Evolutionary conservation across 768 basidiomycete species (phyloP).

Genomic region (Zangia roseola): DNA sequence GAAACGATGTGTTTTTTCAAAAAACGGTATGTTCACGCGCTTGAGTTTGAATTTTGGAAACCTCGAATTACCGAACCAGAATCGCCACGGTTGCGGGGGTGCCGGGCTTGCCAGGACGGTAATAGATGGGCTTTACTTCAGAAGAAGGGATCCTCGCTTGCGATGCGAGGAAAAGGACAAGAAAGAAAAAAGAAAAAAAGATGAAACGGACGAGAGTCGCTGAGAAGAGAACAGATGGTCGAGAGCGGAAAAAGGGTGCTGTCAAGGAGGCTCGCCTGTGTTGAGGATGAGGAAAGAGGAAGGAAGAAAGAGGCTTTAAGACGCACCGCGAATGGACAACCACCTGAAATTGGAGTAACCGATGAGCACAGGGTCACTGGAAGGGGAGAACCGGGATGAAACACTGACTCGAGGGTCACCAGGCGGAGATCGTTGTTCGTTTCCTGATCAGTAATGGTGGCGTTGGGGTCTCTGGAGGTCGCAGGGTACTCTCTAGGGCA

Average conservation of each 20-base stretch:
- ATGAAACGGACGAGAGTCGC: slow-evolving; percentile 2
- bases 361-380: slow-evolving; percentile 13
- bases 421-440: slow-evolving; percentile 80
- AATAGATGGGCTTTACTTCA: slow-evolving; percentile 46
- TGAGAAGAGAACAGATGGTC: slow-evolving; percentile 10
- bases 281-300: slow-evolving; percentile 18
- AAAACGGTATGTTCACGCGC: slow-evolving; percentile 22
- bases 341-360: slow-evolving; percentile 48
- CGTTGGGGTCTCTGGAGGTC: slow-evolving; percentile 41
- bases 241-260: slow-evolving; percentile 21
- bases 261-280: slow-evolving; percentile 81
- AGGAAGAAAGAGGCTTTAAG: slow-evolving; percentile 10
- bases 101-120: slow-evolving; percentile 64
- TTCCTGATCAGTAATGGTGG: slow-evolving; percentile 75
- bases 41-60: slow-evolving; percentile 31
- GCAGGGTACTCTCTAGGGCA: slow-evolving; percentile 23
- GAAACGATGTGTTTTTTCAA: slow-evolving; percentile 24
- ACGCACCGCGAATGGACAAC: slow-evolving; percentile 74
- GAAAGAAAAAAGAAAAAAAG: slow-evolving; percentile 34
- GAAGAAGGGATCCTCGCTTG: slow-evolving; percentile 66
- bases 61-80: slow-evolving; percentile 66
- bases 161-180: slow-evolving; percentile 60
- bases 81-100: slow-evolving; percentile 70
- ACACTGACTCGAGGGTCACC: slow-evolving; percentile 71
- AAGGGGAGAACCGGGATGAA: slow-evolving; percentile 20